Percentiles rank a stretch among this genome's conserved stretches.
Evolutionary conservation across 768 basidiomycete genomes (phyloP).

Genomic region (Tulasnella sp.): DNA sequence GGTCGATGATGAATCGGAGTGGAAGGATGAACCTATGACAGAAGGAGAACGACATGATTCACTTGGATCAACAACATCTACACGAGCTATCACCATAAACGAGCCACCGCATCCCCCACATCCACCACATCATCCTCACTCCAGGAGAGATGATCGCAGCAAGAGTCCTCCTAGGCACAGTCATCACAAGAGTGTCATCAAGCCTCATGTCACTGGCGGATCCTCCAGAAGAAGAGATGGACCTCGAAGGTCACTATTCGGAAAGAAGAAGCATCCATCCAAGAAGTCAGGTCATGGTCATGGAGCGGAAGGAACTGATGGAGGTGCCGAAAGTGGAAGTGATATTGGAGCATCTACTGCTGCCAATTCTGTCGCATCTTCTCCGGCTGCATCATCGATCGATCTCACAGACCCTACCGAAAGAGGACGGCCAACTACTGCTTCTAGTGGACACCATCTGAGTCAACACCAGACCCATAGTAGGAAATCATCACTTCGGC

Average conservation of each 20-base stretch:
- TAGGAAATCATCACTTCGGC: not conserved
- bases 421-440: no score
- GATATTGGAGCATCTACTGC: not conserved
- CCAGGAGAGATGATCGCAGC: no score
- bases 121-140: no score
- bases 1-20: not conserved
- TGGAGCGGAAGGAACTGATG: not conserved
- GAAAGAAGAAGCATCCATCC: not conserved
- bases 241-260: not conserved
- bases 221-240: not conserved
- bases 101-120: no score
- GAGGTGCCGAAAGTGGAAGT: not conserved
- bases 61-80: no score
- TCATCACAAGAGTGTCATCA: no score
- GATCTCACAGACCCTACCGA: not conserved
- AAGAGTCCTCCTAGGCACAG: no score
- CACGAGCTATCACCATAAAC: no score
- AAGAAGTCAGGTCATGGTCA: not conserved
- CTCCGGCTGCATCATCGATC: not conserved
- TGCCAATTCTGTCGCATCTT: not conserved
- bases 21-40: no score
- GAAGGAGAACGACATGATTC: no score
- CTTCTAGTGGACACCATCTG: not conserved
- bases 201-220: not conserved
- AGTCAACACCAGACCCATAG: not conserved